Base-by-base conservation (phyloP, 2,329 filamentous ascomycete species). In the Sporothrix variecibatus region DNA sequence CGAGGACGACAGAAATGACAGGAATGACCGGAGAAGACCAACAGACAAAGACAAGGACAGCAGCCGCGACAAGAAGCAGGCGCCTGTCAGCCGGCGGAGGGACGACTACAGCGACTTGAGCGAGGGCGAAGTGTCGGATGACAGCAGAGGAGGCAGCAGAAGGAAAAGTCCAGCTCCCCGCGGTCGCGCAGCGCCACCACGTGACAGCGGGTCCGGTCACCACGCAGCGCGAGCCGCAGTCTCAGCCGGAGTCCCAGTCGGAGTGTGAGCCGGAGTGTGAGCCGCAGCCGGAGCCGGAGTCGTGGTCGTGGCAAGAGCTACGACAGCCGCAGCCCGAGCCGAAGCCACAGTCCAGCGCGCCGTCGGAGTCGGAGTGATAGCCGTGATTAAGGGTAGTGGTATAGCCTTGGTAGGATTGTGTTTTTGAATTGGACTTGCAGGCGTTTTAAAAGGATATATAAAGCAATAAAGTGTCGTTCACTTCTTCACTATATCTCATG, bases 221-320 rank as follows among this genome's bases (percentile, higher is more conserved):
- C 69, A 46, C 67, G 23, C 40, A 38, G 58, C n/a, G 53, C 26
- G 11, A 71, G 74, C 15, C 71, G 71, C 34, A 75, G 64, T 34
- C 46, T 26, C n/a, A 71, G 64, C 23, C 34, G 53, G 20, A 72
- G 70, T 20, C 49, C 8, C 2, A 74, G 72, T n/a, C 72, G 67
- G 31, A 74, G 72, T n/a, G 58, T 15, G 3, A 71, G 72, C 43
- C 53, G 38, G 23, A n/a, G 56, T 23, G 28, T 34, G 51, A 58
- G 67, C 58, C 65, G 56, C n/a, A 72, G 62, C 7, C 53, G 51
- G n/a, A 53, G 53, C 20, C 64, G 51, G 43, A 46, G 43, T 20
- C 43, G 43, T 20, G 43, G 43, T 4, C 43, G 43, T 49, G 43
- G 43, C 34, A 69, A 51, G 20, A 51, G 51, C 17, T 65, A 64